These are phyloP conservation scores for Hypoxylon trugodes DNA, from an alignment of 495 filamentous ascomycete species.

Conservation along the genomic window DNA sequence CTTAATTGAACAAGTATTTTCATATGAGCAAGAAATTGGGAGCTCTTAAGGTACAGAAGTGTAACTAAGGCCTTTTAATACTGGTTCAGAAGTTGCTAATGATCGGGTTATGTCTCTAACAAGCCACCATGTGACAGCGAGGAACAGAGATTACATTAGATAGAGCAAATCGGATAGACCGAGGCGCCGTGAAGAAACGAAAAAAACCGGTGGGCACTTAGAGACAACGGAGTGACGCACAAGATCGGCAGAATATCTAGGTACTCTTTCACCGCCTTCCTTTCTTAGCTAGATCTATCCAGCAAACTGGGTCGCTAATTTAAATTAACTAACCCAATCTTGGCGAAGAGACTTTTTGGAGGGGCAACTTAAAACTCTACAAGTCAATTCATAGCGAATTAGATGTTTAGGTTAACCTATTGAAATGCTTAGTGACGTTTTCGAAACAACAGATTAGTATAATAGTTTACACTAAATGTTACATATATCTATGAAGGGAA, in stretches of 20 bases:
- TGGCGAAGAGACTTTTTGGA: background rate
- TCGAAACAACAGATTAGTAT: conserved; percentile 1
- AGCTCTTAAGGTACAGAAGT: background rate
- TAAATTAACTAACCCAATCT: conserved; percentile 15
- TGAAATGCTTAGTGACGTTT: background rate
- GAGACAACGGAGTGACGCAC: conserved; percentile 32
- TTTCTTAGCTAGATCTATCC: conserved; percentile 4
- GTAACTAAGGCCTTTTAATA: conserved; percentile 21
- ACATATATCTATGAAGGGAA: too few species aligned
- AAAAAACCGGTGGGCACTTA: conserved; percentile 31
- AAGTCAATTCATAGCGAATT: background rate
- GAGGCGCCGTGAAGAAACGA: conserved; percentile 21
- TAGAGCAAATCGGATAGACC: conserved; percentile 24
- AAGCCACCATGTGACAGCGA: conserved; percentile 34
- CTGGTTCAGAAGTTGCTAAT: background rate
- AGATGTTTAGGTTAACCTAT: background rate
- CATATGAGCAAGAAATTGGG: conserved; percentile 18
- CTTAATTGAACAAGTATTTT: conserved; percentile 27
- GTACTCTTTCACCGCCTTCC: conserved; percentile 33
- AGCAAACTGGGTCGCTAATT: conserved; percentile 20
- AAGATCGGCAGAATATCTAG: conserved; percentile 29
- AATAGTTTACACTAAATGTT: too few species aligned
- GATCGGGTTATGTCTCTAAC: conserved; percentile 6
- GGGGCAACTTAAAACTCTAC: background rate
- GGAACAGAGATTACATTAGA: conserved; percentile 8